Conservation (phyloP, 495 filamentous ascomycete species). For the Cudoniella acicularis region DNA sequence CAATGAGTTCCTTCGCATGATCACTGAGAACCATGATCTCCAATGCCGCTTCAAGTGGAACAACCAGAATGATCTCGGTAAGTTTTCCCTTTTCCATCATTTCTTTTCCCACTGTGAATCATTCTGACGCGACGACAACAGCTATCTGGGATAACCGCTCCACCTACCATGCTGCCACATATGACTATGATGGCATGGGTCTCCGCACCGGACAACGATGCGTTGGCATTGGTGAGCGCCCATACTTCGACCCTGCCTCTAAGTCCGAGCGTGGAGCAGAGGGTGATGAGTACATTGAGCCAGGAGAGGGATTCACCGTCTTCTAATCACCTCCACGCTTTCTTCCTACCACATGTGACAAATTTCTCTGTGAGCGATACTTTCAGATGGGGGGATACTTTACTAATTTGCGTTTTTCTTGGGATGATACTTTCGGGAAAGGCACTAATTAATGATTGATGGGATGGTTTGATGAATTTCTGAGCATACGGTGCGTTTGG, state of each 20-base stretch:
- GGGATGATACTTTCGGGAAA: too few species aligned
- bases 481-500: too few species aligned
- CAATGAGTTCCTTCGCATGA: constrained; percentile 54
- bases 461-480: too few species aligned
- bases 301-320: not conserved
- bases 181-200: constrained; percentile 51
- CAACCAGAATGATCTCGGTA: constrained; percentile 48
- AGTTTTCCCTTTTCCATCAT: not conserved
- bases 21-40: constrained; percentile 73
- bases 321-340: not conserved
- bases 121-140: not conserved
- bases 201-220: constrained; percentile 55
- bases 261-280: constrained; percentile 48
- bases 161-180: constrained; percentile 65
- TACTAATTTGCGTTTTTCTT: too few species aligned
- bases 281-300: constrained; percentile 1
- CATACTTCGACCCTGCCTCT: constrained; percentile 61
- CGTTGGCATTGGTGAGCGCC: constrained; percentile 63
- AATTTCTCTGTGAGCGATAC: not conserved
- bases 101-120: not conserved
- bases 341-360: not conserved
- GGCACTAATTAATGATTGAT: too few species aligned
- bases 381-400: not conserved
- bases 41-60: constrained; percentile 65
- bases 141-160: constrained; percentile 79